Conservation (phyloP, 306 rosid species). For the Pyrus pyrifolia region DNA sequence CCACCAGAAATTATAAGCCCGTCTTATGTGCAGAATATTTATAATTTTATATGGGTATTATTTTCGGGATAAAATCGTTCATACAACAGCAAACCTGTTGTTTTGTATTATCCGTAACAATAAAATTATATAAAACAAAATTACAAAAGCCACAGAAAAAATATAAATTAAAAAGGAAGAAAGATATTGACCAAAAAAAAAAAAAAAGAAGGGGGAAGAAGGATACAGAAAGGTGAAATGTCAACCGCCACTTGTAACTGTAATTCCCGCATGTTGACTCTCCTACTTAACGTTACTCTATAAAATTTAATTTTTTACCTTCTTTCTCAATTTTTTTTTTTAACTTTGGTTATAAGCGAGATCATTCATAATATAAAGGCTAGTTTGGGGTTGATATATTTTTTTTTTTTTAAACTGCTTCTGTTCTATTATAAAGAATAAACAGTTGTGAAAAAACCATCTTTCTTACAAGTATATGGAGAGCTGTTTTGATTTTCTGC, state of each 20-base stretch:
- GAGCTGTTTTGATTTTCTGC: too few relatives aligned
- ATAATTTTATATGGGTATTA: neutral
- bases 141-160: neutral
- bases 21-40: neutral
- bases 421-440: too few relatives aligned
- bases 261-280: neutral
- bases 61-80: neutral
- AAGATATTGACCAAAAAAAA: neutral
- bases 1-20: slow-evolving; percentile 10
- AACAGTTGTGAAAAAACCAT: too few relatives aligned
- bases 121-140: too few relatives aligned
- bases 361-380: too few relatives aligned
- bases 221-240: neutral
- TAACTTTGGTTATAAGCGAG: too few relatives aligned
- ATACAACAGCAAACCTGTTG: neutral
- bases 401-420: too few relatives aligned
- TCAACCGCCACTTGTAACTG: neutral
- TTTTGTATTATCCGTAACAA: neutral
- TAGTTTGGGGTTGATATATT: too few relatives aligned
- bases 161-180: neutral
- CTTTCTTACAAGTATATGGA: too few relatives aligned
- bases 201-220: too few relatives aligned
- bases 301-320: neutral
- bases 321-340: neutral
- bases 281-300: neutral